These are phyloP conservation scores for Trametes polyzona DNA, from an alignment of 1,284 basidiomycete genomes.

Conservation along the genomic window DNA sequence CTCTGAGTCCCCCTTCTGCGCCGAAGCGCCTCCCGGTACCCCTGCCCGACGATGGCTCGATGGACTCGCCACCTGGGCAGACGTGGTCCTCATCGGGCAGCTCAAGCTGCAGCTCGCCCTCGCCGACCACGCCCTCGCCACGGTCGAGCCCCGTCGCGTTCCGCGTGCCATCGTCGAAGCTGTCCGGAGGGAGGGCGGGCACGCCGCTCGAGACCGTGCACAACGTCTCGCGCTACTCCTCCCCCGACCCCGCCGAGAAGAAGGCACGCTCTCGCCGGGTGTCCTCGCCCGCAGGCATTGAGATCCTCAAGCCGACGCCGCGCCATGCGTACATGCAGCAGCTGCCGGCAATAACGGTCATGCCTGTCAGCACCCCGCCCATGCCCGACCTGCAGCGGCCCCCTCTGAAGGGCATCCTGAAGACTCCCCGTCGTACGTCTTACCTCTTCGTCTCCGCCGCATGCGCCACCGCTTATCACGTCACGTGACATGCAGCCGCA, in stretches of 20 bases:
- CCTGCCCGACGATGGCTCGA: conserved; percentile 33
- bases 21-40: conserved; percentile 35
- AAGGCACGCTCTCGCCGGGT: conserved; percentile 13
- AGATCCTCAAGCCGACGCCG: conserved; percentile 21
- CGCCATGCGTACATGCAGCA: conserved; percentile 11
- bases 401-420: conserved; percentile 33
- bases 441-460: conserved; percentile 3
- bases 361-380: conserved; percentile 17
- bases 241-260: conserved; percentile 15
- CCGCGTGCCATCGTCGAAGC: conserved; percentile 1
- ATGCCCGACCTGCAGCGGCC: conserved; percentile 13
- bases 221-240: conserved; percentile 3
- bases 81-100: conserved; percentile 29
- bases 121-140: conserved; percentile 19
- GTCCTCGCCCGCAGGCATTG: conserved; percentile 10
- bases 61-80: conserved; percentile 15
- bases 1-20: conserved; percentile 34
- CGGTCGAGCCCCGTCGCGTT: conserved; percentile 3
- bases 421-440: conserved; percentile 22
- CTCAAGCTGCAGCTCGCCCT: conserved; percentile 28
- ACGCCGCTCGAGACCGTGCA: background rate
- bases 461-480: conserved; percentile 3
- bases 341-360: conserved; percentile 17
- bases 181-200: background rate
- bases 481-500: conserved; percentile 10